A percentile compares a stretch with the other conserved stretches of the same genome.
These are phyloP conservation scores for Sophora flavescens DNA, from an alignment of 306 rosid genomes.

Conservation along the genomic window DNA sequence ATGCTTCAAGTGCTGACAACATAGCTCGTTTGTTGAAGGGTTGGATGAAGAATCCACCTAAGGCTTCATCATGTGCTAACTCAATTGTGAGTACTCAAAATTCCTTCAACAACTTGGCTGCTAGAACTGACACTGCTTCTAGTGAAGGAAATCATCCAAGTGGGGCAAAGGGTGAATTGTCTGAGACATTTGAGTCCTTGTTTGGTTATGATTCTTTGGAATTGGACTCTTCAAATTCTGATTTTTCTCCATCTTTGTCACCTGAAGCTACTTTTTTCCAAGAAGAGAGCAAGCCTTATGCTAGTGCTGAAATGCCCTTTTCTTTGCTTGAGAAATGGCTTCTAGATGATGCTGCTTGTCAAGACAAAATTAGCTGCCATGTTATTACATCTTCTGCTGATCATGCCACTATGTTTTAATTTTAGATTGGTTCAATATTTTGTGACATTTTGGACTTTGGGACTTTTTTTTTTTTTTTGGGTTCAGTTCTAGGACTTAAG, in stretches of 20 bases:
- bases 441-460: constrained; percentile 30
- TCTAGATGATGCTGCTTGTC: constrained; percentile 65
- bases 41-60: constrained; percentile 77
- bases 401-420: constrained; percentile 46
- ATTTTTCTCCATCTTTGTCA: constrained; percentile 63
- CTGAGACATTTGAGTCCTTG: constrained; percentile 58
- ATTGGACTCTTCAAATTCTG: constrained; percentile 61
- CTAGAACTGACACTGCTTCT: constrained; percentile 55
- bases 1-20: constrained; percentile 81
- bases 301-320: constrained; percentile 53
- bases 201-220: constrained; percentile 69
- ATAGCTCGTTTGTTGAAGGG: constrained; percentile 75
- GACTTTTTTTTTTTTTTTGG: constrained; percentile 32
- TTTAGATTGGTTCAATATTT: constrained; percentile 10
- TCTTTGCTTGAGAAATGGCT: constrained; percentile 88
- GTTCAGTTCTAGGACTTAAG: constrained; percentile 37
- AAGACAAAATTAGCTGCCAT: constrained; percentile 55
- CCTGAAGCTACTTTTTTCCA: constrained; percentile 62
- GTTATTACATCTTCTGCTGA: constrained; percentile 45
- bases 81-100: constrained; percentile 36
- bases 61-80: constrained; percentile 40
- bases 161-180: constrained; percentile 46
- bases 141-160: constrained; percentile 59
- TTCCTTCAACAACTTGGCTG: constrained; percentile 43
- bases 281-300: constrained; percentile 62